Base-by-base conservation (phyloP, 2,329 filamentous ascomycete species). In the Chaetomium olivaceum region DNA sequence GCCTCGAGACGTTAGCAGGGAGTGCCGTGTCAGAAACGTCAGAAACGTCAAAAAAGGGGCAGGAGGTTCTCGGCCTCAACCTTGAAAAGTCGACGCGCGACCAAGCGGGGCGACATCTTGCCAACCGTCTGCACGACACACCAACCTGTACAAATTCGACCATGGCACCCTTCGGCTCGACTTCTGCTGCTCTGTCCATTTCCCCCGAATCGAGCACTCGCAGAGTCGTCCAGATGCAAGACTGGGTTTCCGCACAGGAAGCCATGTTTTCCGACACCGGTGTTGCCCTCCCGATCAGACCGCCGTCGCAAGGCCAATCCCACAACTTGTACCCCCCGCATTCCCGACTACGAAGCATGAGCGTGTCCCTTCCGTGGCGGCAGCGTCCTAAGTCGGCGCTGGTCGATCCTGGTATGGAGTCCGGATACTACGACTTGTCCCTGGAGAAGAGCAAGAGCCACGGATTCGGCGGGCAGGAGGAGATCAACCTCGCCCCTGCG, bases 341-440 rank as follows among this genome's bases (percentile, higher is more conserved):
- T n/a, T 77, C 76, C 66, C 80, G 80, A 25, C 75, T 78, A 48
- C 79, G 82, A 61, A 84, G 82, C 74, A 76, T 82, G 71, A 86
- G 82, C 73, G 75, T 82, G 57, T 83, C 82, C 7, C 71, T 84
- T 16, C 77, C 80, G 7, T 84, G 82, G 81, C 80, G 80, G 7
- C 72, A 72, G 55, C 80, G 79, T 51, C 80, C 80, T 31, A 84
- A 82, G 72, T 80, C 80, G 1, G 73, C 78, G 25, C 67, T 79
- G 9, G 75, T 80, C 54, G 67, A 66, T 50, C 75, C 78, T 25
- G 77, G 78, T 52, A 31, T 76, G 33, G 68, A 70, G 19, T 58
- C 68, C 25, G 63, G 62, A 16, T 62, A 74, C 8, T 63, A 65
- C 33, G 72, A 74, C 50, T 58, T 74, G 50, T 64, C 72, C 0